Percentiles rank a stretch among this genome's conserved stretches.
Evolutionary conservation across 1,139 yeast genomes (phyloP).

Genomic region (Taphrina deformans): DNA sequence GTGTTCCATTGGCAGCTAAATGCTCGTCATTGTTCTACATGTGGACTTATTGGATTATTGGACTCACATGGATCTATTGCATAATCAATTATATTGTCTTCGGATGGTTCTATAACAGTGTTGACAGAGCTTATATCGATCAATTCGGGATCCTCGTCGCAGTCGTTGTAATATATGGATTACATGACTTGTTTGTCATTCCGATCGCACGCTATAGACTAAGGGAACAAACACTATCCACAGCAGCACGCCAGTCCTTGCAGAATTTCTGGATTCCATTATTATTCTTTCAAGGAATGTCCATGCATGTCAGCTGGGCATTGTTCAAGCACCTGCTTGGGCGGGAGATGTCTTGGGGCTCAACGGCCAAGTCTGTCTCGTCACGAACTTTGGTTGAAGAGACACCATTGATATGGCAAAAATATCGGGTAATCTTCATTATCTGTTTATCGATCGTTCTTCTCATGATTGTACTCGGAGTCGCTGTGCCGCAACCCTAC

Average conservation of each 20-base stretch:
- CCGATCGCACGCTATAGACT: conserved; percentile 37
- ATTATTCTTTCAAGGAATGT: conserved; percentile 37
- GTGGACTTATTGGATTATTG: conserved; percentile 37
- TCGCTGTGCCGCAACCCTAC: conserved; percentile 36
- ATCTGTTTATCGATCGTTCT: not conserved
- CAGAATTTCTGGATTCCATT: conserved; percentile 34
- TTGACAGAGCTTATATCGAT: conserved; percentile 36
- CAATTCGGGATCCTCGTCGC: conserved; percentile 37
- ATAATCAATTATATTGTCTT: conserved; percentile 35
- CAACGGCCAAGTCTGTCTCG: conserved; percentile 38
- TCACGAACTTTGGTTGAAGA: conserved; percentile 36
- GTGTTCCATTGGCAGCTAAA: conserved; percentile 36
- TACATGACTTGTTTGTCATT: conserved; percentile 36
- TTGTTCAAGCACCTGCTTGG: conserved; percentile 36
- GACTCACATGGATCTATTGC: conserved; percentile 34
- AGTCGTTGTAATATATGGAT: conserved; percentile 36
- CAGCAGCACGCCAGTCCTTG: conserved; percentile 30
- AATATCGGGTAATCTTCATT: conserved; percentile 8
- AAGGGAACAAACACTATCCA: conserved; percentile 26
- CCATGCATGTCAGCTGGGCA: conserved; percentile 37
- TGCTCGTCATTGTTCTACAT: conserved; percentile 38
- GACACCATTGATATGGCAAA: conserved; percentile 36
- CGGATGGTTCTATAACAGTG: conserved; percentile 35
- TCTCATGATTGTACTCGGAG: conserved; percentile 31
- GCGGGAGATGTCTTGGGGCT: conserved; percentile 38